Conservation (phyloP, 2,329 filamentous ascomycete genomes). For the Colletotrichum tamarilloi region DNA sequence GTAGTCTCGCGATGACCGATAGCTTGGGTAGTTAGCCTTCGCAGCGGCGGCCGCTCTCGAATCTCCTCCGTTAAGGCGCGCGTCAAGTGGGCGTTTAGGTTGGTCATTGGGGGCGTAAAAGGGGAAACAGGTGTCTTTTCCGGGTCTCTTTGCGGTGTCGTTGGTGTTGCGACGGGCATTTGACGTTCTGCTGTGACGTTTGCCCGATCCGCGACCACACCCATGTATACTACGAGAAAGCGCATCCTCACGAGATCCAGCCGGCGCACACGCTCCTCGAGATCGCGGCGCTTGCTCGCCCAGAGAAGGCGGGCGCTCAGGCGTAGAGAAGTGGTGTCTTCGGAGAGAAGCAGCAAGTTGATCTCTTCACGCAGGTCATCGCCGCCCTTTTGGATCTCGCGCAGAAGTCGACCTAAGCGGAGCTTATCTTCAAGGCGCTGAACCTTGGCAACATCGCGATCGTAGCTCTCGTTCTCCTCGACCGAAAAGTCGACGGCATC, state of each 20-base stretch:
- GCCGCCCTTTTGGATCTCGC: slow-evolving; percentile 70
- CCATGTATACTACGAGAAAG: slow-evolving; percentile 73
- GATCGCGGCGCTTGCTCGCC: slow-evolving; percentile 63
- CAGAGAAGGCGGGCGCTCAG: slow-evolving; percentile 65
- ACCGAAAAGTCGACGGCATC: slow-evolving; percentile 72
- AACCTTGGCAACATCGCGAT: slow-evolving; percentile 68
- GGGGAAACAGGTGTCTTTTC: slow-evolving; percentile 43
- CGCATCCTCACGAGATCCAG: slow-evolving; percentile 73
- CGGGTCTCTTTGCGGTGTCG: slow-evolving; percentile 39
- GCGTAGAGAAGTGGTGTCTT: slow-evolving; percentile 51
- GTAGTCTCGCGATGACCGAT: slow-evolving; percentile 64
- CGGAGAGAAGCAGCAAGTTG: slow-evolving; percentile 58
- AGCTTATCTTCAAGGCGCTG: slow-evolving; percentile 71
- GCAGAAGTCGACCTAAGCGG: slow-evolving; percentile 66
- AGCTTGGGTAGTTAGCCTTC: slow-evolving; percentile 64
- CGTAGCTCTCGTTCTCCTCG: slow-evolving; percentile 73
- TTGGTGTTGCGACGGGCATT: slow-evolving; percentile 18
- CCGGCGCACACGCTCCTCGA: slow-evolving; percentile 68
- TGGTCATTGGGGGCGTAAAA: slow-evolving; percentile 45
- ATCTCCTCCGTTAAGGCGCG: slow-evolving; percentile 57
- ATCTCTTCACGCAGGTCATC: slow-evolving; percentile 72
- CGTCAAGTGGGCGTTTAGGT: slow-evolving; percentile 44
- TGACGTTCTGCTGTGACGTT: slow-evolving; percentile 41
- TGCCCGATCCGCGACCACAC: slow-evolving; percentile 60
- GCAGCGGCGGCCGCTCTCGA: slow-evolving; percentile 58